phyloP scores from a whole-genome alignment of 164 flowering plant species.

The Sextonia rubra region DNA sequence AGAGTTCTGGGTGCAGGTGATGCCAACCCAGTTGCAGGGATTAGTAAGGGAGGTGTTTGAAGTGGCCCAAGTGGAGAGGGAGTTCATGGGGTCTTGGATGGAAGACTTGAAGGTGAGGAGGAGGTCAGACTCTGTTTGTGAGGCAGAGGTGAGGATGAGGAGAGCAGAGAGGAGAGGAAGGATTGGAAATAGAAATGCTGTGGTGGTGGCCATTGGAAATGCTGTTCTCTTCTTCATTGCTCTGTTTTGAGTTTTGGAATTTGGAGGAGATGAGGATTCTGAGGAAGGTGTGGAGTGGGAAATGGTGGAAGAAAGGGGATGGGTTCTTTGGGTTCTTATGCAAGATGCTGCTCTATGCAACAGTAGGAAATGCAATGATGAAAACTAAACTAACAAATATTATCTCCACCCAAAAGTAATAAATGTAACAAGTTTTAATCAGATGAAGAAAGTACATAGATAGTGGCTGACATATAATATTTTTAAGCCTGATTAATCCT shows the following conservation, averaged over 20 bases:
- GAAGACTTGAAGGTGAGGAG: constrained; percentile 66
- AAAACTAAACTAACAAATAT: no score
- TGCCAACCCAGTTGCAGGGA: constrained; percentile 78
- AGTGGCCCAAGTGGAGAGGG: constrained; percentile 59
- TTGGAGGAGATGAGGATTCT: not conserved
- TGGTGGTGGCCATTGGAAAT: not conserved
- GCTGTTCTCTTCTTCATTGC: not conserved
- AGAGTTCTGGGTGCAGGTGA: constrained; percentile 38
- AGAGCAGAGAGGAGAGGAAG: constrained; percentile 26
- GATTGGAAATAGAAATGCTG: not conserved
- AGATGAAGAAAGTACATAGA: no score
- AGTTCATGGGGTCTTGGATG: constrained; percentile 53
- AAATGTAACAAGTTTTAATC: no score
- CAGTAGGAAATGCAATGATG: not conserved
- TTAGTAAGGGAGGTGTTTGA: constrained; percentile 42
- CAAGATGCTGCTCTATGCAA: not conserved
- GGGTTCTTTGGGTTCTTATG: not conserved
- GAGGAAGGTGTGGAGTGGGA: not conserved
- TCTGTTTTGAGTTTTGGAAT: not conserved
- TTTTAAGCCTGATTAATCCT: no score
- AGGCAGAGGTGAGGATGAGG: constrained; percentile 18
- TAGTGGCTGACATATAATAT: no score
- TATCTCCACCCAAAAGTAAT: no score
- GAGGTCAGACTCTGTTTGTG: constrained; percentile 33
- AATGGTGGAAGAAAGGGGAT: not conserved